Base-by-base conservation (phyloP, 164 flowering plant species). In the Magnolia changhungtana region DNA sequence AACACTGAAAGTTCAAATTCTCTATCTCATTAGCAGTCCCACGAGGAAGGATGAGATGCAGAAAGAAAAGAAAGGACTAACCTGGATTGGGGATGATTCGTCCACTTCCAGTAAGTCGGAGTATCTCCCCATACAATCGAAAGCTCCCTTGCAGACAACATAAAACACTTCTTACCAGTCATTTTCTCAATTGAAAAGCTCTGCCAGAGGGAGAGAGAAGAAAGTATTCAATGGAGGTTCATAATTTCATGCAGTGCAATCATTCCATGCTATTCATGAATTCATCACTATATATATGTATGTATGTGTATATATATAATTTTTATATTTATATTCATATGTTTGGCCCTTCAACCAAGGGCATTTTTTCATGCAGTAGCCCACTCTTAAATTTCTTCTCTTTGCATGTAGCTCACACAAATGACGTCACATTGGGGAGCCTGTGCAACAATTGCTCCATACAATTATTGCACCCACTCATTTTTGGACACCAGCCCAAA, bases 131-230 rank as follows among this genome's bases (percentile, higher is more conserved):
- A 86, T 59, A 64, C 68, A 29, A 88, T 88, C 2, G 21, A 2
- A 14, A 85, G 83, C 13, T 74, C 83, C 61, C 87, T 85, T 64
- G 89, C 81, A 23, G 77, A 61, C 9, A 88, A 67, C 85, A 85
- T 83, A 65, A 19, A 86, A 51, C 88, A 83, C 79, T 81, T 84
- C 74, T 83, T 83, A 18, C 90, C 89, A 63, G 80, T 83, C 59
- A 14, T 1, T 82, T 74, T 86, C 11, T 84, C 82, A 45, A 88
- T n/a, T 18, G 78, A 74, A 51, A 88, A 88, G 73, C 83, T 82
- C 90, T 88, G 84, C 61, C 50, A 61, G 18, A n/a, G 8, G 10
- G 7, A 31, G 13, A 68, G 61, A 55, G 61, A 10, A 11, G 61
- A 16, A 0, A 55, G 61, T 16, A 55, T 55, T 16, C 18, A 55